Conservation (phyloP, 805 yeast genomes). For the Blastobotrys attinorum region DNA sequence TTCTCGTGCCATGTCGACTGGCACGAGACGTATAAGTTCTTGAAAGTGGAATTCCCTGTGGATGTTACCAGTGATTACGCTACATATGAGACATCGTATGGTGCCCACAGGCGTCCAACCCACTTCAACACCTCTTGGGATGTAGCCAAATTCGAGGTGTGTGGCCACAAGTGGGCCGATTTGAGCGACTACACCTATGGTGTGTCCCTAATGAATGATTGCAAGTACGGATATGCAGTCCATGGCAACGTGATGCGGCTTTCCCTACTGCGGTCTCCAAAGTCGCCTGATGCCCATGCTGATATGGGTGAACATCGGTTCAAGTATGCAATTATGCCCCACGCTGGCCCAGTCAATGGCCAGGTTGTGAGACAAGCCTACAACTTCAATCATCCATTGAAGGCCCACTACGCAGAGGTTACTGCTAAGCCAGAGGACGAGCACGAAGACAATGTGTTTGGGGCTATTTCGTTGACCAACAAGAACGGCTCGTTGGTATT, state of each 20-base stretch:
- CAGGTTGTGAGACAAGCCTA: constrained; percentile 68
- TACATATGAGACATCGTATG: constrained; percentile 89
- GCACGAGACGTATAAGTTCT: constrained; percentile 81
- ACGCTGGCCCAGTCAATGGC: constrained; percentile 53
- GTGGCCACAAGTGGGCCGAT: constrained; percentile 91
- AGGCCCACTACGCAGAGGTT: constrained; percentile 6
- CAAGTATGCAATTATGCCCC: constrained; percentile 81
- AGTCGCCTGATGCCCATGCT: constrained; percentile 90
- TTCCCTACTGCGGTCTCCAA: constrained; percentile 81
- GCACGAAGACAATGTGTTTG: constrained; percentile 13
- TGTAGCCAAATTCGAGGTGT: constrained; percentile 90
- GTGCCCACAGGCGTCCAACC: constrained; percentile 84
- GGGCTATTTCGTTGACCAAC: constrained; percentile 27
- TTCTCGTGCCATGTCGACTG: constrained; percentile 64
- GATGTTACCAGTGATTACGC: constrained; percentile 70
- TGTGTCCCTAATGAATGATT: constrained; percentile 72
- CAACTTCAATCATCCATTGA: constrained; percentile 60
- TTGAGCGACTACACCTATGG: constrained; percentile 83
- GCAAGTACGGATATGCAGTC: constrained; percentile 86
- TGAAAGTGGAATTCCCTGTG: constrained; percentile 94
- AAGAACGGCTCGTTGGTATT: constrained; percentile 54
- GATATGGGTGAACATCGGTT: constrained; percentile 87
- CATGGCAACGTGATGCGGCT: constrained; percentile 90
- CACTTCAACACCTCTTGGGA: constrained; percentile 96
- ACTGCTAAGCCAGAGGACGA: constrained; percentile 13